Conservation (phyloP, 164 flowering plant genomes). For the Euptelea pleiosperma region DNA sequence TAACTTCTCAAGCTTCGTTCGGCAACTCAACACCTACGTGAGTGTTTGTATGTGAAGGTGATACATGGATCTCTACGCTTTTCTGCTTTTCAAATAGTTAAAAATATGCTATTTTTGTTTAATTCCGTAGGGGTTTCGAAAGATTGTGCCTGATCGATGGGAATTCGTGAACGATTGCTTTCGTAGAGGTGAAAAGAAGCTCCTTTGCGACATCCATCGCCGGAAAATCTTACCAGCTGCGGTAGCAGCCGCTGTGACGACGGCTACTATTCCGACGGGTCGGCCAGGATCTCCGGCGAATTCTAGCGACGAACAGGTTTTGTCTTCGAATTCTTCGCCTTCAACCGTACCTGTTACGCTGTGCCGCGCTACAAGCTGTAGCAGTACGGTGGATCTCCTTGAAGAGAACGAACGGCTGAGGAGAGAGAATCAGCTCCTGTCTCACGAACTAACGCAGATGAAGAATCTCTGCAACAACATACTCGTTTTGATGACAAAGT, state of each 20-base stretch:
- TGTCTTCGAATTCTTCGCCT: conserved; percentile 49
- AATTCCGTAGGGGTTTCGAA: conserved; percentile 43
- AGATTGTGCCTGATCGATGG: conserved; percentile 41
- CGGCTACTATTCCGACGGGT: conserved; percentile 12
- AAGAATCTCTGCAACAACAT: conserved; percentile 68
- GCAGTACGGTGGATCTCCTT: conserved; percentile 40
- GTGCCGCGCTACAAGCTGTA: conserved; percentile 13
- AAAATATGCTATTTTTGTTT: neutral
- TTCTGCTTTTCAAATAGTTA: neutral
- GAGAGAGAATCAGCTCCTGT: conserved; percentile 59
- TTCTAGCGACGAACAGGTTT: conserved; percentile 69
- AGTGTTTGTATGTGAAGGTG: conserved; percentile 5
- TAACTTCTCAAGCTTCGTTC: conserved; percentile 42
- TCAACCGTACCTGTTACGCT: conserved; percentile 10
- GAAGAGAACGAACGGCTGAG: conserved; percentile 79
- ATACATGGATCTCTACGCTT: too few species aligned
- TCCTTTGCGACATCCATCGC: conserved; percentile 33
- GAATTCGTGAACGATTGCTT: conserved; percentile 38
- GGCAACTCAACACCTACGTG: conserved; percentile 47
- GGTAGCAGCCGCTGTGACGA: conserved; percentile 13
- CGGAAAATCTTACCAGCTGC: conserved; percentile 23
- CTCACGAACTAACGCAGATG: conserved; percentile 55
- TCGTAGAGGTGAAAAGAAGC: conserved; percentile 28
- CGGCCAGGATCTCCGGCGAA: conserved; percentile 43
- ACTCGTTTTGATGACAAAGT: conserved; percentile 55